Evolutionary conservation across 345 rosid genomes (phyloP).

Genomic region (Orychophragmus violaceus): DNA sequence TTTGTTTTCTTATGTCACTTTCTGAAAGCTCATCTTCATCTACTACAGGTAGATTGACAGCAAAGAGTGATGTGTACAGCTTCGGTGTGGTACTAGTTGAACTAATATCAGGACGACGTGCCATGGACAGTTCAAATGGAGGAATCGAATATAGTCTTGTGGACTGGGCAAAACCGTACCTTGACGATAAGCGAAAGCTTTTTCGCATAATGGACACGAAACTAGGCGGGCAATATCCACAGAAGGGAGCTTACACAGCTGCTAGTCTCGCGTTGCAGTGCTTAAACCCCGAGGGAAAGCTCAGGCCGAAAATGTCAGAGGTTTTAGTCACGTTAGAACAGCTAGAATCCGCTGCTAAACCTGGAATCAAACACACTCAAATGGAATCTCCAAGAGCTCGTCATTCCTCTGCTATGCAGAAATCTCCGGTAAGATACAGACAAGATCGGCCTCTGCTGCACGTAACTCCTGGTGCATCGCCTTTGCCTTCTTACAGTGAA

Average conservation of each 20-base stretch:
- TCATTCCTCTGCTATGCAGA: conserved; percentile 28
- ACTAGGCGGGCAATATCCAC: conserved; percentile 65
- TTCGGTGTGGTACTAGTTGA: conserved; percentile 69
- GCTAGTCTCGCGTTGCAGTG: conserved; percentile 57
- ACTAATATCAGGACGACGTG: conserved; percentile 53
- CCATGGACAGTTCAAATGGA: conserved; percentile 41
- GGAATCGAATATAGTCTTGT: conserved; percentile 63
- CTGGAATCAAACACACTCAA: conserved; percentile 13
- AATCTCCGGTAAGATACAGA: conserved; percentile 44
- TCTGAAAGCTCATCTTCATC: conserved; percentile 9
- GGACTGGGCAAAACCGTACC: conserved; percentile 69
- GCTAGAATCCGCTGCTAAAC: conserved; percentile 25
- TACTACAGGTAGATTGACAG: conserved; percentile 50
- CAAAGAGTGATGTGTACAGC: conserved; percentile 68
- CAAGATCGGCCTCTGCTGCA: conserved; percentile 46
- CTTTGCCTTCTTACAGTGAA: conserved; percentile 48
- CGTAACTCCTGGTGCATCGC: conserved; percentile 53
- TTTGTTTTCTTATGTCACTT: not conserved
- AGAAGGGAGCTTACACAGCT: conserved; percentile 48
- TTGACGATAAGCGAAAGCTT: conserved; percentile 52
- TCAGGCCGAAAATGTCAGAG: conserved; percentile 60
- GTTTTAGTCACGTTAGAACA: conserved; percentile 43
- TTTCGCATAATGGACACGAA: conserved; percentile 69
- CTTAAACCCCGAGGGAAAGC: conserved; percentile 47
- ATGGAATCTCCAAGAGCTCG: conserved; percentile 26